Percentiles rank a stretch among this genome's conserved stretches.
Evolutionary conservation across 2,329 filamentous ascomycete genomes (phyloP).

Genomic region (Cryphonectria parasitica): DNA sequence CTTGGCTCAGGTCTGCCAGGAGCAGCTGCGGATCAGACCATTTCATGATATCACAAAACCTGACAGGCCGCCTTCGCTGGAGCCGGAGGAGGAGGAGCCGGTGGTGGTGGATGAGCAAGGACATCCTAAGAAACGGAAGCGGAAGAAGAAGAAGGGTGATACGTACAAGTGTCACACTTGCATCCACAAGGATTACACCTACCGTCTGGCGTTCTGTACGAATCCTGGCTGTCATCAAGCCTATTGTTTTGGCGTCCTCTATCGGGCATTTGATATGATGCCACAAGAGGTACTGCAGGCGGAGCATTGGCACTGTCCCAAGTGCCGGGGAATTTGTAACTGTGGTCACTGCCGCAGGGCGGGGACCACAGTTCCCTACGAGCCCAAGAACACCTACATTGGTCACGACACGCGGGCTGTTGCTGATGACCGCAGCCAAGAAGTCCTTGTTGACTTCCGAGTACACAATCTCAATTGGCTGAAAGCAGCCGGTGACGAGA

Average conservation of each 20-base stretch:
- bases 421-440: slow-evolving; percentile 88
- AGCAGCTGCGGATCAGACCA: slow-evolving; percentile 77
- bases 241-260: slow-evolving; percentile 94
- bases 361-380: slow-evolving; percentile 74
- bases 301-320: slow-evolving; percentile 85
- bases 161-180: slow-evolving; percentile 79
- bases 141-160: slow-evolving; percentile 58
- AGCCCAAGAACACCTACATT: slow-evolving; percentile 83
- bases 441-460: slow-evolving; percentile 88
- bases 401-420: slow-evolving; percentile 91
- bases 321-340: slow-evolving; percentile 84
- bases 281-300: slow-evolving; percentile 82
- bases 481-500: slow-evolving; percentile 60
- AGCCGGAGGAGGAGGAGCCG: slow-evolving; percentile 51
- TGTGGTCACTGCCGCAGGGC: slow-evolving; percentile 75
- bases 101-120: slow-evolving; percentile 69
- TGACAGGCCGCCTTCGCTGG: slow-evolving; percentile 51
- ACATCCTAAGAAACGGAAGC: slow-evolving; percentile 61
- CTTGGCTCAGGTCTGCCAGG: slow-evolving; percentile 90
- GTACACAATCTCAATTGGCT: slow-evolving; percentile 88
- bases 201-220: slow-evolving; percentile 83
- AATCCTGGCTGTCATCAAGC: slow-evolving; percentile 69
- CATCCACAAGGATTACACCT: slow-evolving; percentile 75
- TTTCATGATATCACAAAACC: slow-evolving; percentile 80
- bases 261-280: slow-evolving; percentile 87